A percentile compares a stretch with the other conserved stretches of the same genome.
These are phyloP conservation scores for Mycena floridula DNA, from an alignment of 768 basidiomycete genomes.

Conservation along the genomic window DNA sequence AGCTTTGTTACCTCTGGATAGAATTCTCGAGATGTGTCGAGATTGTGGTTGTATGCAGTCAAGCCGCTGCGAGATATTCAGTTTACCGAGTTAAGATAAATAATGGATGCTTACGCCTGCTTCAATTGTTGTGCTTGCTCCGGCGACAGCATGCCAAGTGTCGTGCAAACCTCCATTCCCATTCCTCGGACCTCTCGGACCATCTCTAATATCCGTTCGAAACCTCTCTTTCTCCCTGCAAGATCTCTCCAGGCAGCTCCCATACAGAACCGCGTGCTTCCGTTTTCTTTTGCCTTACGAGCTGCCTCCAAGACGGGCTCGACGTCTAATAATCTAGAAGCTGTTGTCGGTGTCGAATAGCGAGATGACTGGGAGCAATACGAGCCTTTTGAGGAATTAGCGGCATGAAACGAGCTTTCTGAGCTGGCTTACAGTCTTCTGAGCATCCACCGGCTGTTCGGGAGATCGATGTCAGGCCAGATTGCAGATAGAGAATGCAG, in stretches of 20 bases:
- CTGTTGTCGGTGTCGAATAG: slow-evolving; percentile 84
- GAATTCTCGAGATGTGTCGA: slow-evolving; percentile 95
- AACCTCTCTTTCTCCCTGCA: slow-evolving; percentile 86
- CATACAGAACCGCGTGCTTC: slow-evolving; percentile 98
- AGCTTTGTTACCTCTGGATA: slow-evolving; percentile 71
- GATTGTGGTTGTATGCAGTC: slow-evolving; percentile 98
- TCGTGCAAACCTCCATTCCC: slow-evolving; percentile 99
- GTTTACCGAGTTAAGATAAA: slow-evolving; percentile 5
- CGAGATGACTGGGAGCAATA: slow-evolving; percentile 98
- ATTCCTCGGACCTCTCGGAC: slow-evolving; percentile 85
- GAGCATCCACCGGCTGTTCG: slow-evolving; percentile 83
- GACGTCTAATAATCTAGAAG: slow-evolving; percentile 79
- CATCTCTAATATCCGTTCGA: slow-evolving; percentile 91
- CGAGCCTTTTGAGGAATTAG: slow-evolving; percentile 50
- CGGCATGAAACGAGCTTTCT: background rate
- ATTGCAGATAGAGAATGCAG: slow-evolving; percentile 18
- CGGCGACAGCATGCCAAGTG: slow-evolving; percentile 92
- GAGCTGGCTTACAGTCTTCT: slow-evolving; percentile 76
- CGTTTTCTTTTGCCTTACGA: slow-evolving; percentile 90
- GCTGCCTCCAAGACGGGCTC: slow-evolving; percentile 93
- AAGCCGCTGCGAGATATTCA: slow-evolving; percentile 52
- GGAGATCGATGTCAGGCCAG: slow-evolving; percentile 9
- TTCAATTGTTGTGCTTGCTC: slow-evolving; percentile 91
- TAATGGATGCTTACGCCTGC: slow-evolving; percentile 64
- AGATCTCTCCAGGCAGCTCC: slow-evolving; percentile 98